Evolutionary conservation across 352 stramenopile species (phyloP), one percentile per base, ranked within the genome.

Genomic region (Phytophthora litchii): DNA sequence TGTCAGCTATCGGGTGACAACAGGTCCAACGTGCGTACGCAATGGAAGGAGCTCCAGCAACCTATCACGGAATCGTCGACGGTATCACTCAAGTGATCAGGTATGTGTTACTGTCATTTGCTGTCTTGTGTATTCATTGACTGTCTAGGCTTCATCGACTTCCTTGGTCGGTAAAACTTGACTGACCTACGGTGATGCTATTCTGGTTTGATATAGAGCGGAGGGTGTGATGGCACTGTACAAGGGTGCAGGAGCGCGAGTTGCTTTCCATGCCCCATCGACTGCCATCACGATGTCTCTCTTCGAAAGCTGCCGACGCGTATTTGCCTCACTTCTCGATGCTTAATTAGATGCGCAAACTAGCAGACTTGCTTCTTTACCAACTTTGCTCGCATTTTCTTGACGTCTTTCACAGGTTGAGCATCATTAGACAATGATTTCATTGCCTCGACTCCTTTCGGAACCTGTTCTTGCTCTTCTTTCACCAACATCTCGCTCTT

Each of bases 271-370:
- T 70, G 91, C 94, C 1, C 97, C 97, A 31, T 96, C 91, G 8
- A 99, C 93, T 3, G 97, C 95, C 35, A 96, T 99, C 45, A 98
- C 96, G 11, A 99, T 99, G 94, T 96, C 94, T 20, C 79, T 94
- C 6, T 99, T 98, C 53, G 97, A 99, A 70, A 96, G 83, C 44
- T 97, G 80, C 36, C 75, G 80, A 16, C 77, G 61, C 2, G 71
- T 86, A 10, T 91, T 86, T 48, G 72, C 77, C 7, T 59, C 78
- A 25, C 16, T 86, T 20, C 54, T 89, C 6, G 64, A 80, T 29
- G 53, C 46, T 13, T 80, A 72, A 67, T 43, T 57, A 53, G 50
- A 46, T 49, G 21, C 42, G 27, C 32, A 57, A 41, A 64, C 6
- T 52, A 51, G 21, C 17, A 51, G 16, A 9, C 12, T 68, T 45